phyloP scores from a whole-genome alignment of 139 green algal species.

The Zygnema cylindricum region DNA sequence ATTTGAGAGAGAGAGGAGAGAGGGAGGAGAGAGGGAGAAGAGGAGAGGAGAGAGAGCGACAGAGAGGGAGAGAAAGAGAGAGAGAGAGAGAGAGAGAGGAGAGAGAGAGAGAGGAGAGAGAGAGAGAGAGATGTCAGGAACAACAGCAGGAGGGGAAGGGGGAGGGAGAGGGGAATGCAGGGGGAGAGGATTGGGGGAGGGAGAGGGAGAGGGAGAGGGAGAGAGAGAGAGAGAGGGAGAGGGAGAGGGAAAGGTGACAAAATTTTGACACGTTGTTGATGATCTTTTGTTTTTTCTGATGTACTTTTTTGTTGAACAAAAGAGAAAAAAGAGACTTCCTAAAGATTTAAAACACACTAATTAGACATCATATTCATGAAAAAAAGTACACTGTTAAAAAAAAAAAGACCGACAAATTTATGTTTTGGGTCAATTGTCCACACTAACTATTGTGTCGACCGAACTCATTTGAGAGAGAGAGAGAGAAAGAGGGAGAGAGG shows the following conservation, averaged over 20 bases:
- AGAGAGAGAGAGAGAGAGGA: not conserved
- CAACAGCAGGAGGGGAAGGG: not conserved
- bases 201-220: not conserved
- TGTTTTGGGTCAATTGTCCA: too few species aligned
- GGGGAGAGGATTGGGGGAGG: not conserved
- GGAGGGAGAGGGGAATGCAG: not conserved
- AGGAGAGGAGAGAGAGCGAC: not conserved
- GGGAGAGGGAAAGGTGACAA: not conserved
- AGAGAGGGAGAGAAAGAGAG: not conserved
- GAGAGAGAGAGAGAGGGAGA: not conserved
- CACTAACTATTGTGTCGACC: too few species aligned
- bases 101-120: not conserved
- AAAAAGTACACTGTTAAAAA: too few species aligned
- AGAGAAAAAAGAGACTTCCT: too few species aligned
- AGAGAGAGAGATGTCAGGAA: too few species aligned
- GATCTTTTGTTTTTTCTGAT: too few species aligned
- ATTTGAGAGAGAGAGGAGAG: not conserved
- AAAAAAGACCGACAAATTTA: too few species aligned
- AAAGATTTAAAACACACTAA: too few species aligned
- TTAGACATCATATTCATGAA: too few species aligned
- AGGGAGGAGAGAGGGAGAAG: not conserved
- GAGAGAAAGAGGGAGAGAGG: not conserved
- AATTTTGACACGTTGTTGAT: too few species aligned
- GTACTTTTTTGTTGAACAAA: too few species aligned
- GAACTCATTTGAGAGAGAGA: not conserved